phyloP scores from a whole-genome alignment of 208 protist species.

The Jaenimonas drosophilae region DNA sequence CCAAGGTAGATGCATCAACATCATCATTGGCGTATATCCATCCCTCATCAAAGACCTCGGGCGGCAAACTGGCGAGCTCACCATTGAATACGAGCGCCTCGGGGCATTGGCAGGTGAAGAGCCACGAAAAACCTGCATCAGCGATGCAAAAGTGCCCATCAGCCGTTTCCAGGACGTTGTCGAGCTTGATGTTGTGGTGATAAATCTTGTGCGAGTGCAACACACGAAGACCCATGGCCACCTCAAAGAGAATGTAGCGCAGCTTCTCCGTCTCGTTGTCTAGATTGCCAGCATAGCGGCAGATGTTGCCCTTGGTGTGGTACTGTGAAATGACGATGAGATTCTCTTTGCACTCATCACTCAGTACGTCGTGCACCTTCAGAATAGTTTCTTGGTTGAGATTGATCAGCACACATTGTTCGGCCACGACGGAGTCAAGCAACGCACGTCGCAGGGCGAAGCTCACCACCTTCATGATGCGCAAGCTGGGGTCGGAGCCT shows the following conservation, averaged over 20 bases:
- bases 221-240: slow-evolving; percentile 48
- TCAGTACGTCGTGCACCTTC: slow-evolving; percentile 48
- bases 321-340: slow-evolving; percentile 58
- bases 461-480: slow-evolving; percentile 58
- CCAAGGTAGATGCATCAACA: too few species aligned
- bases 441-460: slow-evolving; percentile 45
- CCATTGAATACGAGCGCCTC: slow-evolving; percentile 79
- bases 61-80: slow-evolving; percentile 63
- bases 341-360: slow-evolving; percentile 68
- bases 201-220: slow-evolving; percentile 69
- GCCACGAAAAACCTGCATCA: slow-evolving; percentile 55
- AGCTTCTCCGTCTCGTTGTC: slow-evolving; percentile 37
- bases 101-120: slow-evolving; percentile 68
- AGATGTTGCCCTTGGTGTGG: slow-evolving; percentile 27
- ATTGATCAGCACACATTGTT: slow-evolving; percentile 48
- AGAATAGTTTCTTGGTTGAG: slow-evolving; percentile 42
- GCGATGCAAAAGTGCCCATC: slow-evolving; percentile 48
- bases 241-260: slow-evolving; percentile 34
- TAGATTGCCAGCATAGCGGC: slow-evolving; percentile 30
- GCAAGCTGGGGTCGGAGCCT: not conserved
- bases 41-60: slow-evolving; percentile 49
- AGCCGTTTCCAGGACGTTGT: slow-evolving; percentile 58
- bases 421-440: slow-evolving; percentile 34
- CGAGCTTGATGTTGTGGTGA: slow-evolving; percentile 76
- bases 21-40: slow-evolving; percentile 20